These are phyloP conservation scores for Rhodomyrtus tomentosa DNA, from an alignment of 345 rosid species.

Conservation along the genomic window DNA sequence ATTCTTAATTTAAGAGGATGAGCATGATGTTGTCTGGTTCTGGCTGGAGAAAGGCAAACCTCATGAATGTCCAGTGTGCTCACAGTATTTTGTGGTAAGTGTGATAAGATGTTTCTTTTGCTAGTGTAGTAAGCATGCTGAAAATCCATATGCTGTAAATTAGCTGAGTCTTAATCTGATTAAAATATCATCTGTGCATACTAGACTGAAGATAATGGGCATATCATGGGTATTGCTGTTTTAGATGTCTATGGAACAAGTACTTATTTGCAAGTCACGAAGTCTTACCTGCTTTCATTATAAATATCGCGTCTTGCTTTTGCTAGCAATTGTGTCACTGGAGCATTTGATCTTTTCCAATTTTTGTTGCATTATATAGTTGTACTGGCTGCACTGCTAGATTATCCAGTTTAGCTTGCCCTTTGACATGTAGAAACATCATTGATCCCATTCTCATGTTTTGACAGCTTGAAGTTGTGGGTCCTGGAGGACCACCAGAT, in stretches of 20 bases:
- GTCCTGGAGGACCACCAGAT: slow-evolving; percentile 86
- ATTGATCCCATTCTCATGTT: background rate
- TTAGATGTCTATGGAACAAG: background rate
- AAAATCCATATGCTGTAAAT: background rate
- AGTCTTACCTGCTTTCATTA: background rate
- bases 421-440: background rate
- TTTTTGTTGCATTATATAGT: background rate
- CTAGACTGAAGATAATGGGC: background rate
- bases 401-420: background rate
- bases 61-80: slow-evolving; percentile 84
- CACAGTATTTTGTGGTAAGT: slow-evolving; percentile 86
- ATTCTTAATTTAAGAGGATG: slow-evolving; percentile 51
- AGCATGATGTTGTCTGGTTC: slow-evolving; percentile 97
- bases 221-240: background rate
- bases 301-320: background rate
- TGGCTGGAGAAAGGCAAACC: slow-evolving; percentile 94
- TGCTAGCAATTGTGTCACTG: background rate
- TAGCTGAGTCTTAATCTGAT: background rate
- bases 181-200: background rate
- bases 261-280: background rate
- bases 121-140: background rate
- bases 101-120: background rate
- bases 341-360: background rate
- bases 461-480: slow-evolving; percentile 80
- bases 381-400: background rate